Base-by-base conservation (phyloP, 2,329 filamentous ascomycete species). In the Alternaria brassicicola region DNA sequence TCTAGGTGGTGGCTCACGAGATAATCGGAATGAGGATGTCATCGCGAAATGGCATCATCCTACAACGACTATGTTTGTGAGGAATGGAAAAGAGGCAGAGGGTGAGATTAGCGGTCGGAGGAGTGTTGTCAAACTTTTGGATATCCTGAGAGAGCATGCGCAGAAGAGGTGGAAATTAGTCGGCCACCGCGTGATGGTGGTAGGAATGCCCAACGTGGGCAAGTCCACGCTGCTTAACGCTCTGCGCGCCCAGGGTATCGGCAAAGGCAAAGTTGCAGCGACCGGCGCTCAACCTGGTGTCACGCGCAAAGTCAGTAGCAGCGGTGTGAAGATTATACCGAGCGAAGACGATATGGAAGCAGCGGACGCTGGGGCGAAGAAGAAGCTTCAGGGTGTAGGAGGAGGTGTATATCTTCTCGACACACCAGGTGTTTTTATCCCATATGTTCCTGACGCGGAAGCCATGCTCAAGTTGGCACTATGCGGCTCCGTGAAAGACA, bases 151-250 rank as follows among this genome's bases (percentile, higher is more conserved):
- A 57, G 71, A 78, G 4, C 80, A 85, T 61, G 84, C 84, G n/a
- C 73, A 78, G 54, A 65, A 65, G 25, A 75, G 77, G 28, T 82
- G 87, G 67, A 86, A 85, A 21, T 79, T 98, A n/a, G 88, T 91
- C 7, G 93, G 93, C n/a, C 85, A 92, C 66, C 87, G 93, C 47
- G 86, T 93, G 55, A 85, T 99, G 76, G 86, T 98, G 1, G 93
- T 98, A 13, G 95, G 95, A 54, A 97, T 99, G 93, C 95, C 95
- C 33, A 99, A 99, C 74, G 92, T 97, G 0, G 95, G 95, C 33
- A 99, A 99, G 79, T 96, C 92, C 45, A 93, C 93, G 1, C 83
- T 99, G n/a, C 86, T 99, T 39, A 99, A 99, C 76, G 86, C 88
- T 15, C 84, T 98, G 47, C 89, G 95, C 19, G 85, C 83, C 38